Percentiles rank a stretch among this genome's conserved stretches.
Conservation (phyloP, 1,139 yeast species). For the Kodamaea arcana region DNA sequence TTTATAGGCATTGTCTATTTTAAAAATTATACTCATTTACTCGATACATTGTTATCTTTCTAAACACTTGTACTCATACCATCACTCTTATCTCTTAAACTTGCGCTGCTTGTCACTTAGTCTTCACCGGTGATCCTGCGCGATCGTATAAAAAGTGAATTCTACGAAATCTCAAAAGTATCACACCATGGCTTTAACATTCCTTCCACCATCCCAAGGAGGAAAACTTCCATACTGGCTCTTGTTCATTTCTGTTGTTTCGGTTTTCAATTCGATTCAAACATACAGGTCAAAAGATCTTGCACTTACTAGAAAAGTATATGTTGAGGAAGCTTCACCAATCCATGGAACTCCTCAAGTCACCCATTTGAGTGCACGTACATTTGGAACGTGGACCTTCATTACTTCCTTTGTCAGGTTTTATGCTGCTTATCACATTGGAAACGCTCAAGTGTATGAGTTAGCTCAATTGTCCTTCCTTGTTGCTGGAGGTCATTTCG, state of each 20-base stretch:
- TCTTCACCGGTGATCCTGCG: too few species aligned
- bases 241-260: slow-evolving; percentile 72
- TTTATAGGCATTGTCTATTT: too few species aligned
- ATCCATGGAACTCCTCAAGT: slow-evolving; percentile 34
- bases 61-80: too few species aligned
- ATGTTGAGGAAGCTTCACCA: slow-evolving; percentile 54
- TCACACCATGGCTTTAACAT: not conserved
- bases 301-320: slow-evolving; percentile 72
- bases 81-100: too few species aligned
- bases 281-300: slow-evolving; percentile 71
- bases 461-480: slow-evolving; percentile 78
- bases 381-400: slow-evolving; percentile 97
- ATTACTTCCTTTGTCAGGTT: slow-evolving; percentile 79
- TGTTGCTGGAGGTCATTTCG: slow-evolving; percentile 81
- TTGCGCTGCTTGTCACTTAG: too few species aligned
- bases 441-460: slow-evolving; percentile 67
- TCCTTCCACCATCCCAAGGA: slow-evolving; percentile 23
- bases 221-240: slow-evolving; percentile 47
- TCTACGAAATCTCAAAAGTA: too few species aligned
- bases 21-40: too few species aligned
- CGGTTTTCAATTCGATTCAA: slow-evolving; percentile 85
- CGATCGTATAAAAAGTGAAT: too few species aligned
- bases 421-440: slow-evolving; percentile 72
- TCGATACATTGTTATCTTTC: too few species aligned
- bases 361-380: slow-evolving; percentile 80